These are phyloP conservation scores for Xerocomus cyaneibrunnescens DNA, from an alignment of 1,284 basidiomycete species.

Conservation along the genomic window DNA sequence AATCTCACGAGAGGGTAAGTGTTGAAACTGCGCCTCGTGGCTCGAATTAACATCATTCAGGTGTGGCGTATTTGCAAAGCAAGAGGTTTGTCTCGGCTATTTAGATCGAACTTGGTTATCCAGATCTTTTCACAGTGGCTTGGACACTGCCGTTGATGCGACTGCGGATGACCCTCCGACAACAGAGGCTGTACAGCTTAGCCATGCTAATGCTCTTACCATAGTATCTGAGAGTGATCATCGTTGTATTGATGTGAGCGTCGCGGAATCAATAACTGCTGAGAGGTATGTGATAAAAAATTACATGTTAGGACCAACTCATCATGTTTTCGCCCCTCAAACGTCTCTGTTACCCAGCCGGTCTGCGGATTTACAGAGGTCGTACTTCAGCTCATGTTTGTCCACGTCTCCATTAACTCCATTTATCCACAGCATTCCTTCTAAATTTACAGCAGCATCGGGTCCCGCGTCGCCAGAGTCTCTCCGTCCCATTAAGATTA, in stretches of 20 bases:
- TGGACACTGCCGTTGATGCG: background rate
- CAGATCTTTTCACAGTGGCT: slow-evolving; percentile 4
- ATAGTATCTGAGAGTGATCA: slow-evolving; percentile 28
- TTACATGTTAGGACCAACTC: background rate
- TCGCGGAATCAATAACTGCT: background rate
- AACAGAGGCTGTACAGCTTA: background rate
- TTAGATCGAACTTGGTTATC: background rate
- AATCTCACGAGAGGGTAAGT: slow-evolving; percentile 12
- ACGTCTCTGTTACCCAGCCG: slow-evolving; percentile 2
- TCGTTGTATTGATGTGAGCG: slow-evolving; percentile 19
- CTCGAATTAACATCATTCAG: slow-evolving; percentile 8
- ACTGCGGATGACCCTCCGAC: background rate
- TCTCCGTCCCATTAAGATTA: slow-evolving; percentile 56
- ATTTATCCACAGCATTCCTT: slow-evolving; percentile 19
- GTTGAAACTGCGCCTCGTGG: background rate
- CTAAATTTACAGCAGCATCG: slow-evolving; percentile 14
- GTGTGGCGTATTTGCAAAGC: slow-evolving; percentile 23
- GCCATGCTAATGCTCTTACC: slow-evolving; percentile 16
- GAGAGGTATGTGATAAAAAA: slow-evolving; percentile 13
- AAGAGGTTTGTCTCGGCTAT: slow-evolving; percentile 11
- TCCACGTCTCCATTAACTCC: background rate
- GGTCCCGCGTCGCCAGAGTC: slow-evolving; percentile 3
- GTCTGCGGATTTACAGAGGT: slow-evolving; percentile 20
- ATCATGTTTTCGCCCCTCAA: background rate
- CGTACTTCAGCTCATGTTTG: background rate